Conservation (phyloP, 2,329 filamentous ascomycete species). For the Xylaria hypoxylon region DNA sequence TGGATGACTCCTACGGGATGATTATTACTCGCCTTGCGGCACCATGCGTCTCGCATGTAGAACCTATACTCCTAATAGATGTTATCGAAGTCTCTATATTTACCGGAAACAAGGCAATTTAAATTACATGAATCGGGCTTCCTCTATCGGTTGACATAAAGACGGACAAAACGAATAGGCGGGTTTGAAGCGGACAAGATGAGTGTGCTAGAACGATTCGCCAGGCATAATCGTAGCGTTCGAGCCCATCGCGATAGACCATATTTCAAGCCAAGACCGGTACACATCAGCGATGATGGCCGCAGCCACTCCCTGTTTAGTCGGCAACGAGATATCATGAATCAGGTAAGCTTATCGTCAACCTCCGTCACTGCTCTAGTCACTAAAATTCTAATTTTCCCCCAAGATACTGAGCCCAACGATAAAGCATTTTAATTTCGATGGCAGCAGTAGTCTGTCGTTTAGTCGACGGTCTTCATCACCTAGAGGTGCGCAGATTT, state of each 20-base stretch:
- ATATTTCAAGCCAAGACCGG: conserved; percentile 42
- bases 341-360: conserved; percentile 44
- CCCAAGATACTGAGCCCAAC: conserved; percentile 48
- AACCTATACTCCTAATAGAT: background rate
- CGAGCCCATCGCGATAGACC: conserved; percentile 39
- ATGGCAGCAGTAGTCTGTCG: conserved; percentile 41
- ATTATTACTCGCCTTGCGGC: conserved; percentile 2
- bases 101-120: background rate
- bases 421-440: conserved; percentile 47
- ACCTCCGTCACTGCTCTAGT: background rate
- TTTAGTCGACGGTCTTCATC: conserved; percentile 43
- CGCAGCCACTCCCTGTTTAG: conserved; percentile 42
- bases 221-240: conserved; percentile 43
- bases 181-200: conserved; percentile 20
- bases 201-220: conserved; percentile 48
- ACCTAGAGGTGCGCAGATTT: conserved; percentile 41
- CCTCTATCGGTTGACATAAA: background rate
- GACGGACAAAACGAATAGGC: background rate
- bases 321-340: conserved; percentile 47
- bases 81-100: background rate
- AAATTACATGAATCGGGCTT: background rate
- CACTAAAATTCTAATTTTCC: conserved; percentile 18
- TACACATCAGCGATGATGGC: conserved; percentile 44
- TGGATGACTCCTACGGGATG: conserved; percentile 9
- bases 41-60: background rate